phyloP scores from a whole-genome alignment of 2,329 filamentous ascomycete species.

The Penicillium palitans region DNA sequence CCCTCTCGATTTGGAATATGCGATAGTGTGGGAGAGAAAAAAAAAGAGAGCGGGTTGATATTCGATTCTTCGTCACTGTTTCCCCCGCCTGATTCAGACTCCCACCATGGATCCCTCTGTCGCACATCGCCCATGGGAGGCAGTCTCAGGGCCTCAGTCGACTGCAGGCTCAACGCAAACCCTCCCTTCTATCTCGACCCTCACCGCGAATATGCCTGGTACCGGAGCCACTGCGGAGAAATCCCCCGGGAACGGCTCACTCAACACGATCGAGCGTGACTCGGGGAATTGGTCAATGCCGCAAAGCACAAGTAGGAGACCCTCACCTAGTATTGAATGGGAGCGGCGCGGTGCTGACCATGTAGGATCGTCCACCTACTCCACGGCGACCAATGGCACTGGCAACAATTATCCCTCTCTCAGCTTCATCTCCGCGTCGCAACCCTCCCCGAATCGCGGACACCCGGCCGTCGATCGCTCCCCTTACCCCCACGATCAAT shows the following conservation, averaged over 20 bases:
- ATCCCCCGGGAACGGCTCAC: constrained; percentile 43
- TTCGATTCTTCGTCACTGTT: constrained; percentile 5
- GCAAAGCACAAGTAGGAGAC: constrained; percentile 55
- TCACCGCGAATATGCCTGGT: constrained; percentile 47
- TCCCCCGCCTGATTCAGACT: background rate
- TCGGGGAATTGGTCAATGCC: constrained; percentile 62
- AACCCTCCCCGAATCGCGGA: constrained; percentile 47
- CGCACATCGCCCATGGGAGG: constrained; percentile 49
- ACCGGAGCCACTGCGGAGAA: constrained; percentile 40
- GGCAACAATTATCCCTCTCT: constrained; percentile 45
- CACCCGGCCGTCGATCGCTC: constrained; percentile 44
- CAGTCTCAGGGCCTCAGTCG: constrained; percentile 38
- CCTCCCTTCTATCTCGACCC: constrained; percentile 49
- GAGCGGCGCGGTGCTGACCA: constrained; percentile 26
- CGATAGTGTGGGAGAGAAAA: constrained; percentile 22
- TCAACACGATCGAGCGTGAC: constrained; percentile 54
- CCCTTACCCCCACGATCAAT: constrained; percentile 44
- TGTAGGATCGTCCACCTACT: constrained; percentile 51
- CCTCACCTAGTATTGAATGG: constrained; percentile 17
- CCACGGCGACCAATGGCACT: constrained; percentile 47
- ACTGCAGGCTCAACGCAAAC: constrained; percentile 40
- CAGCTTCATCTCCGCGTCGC: constrained; percentile 47
- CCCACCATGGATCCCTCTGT: constrained; percentile 43
- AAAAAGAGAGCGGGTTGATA: background rate
- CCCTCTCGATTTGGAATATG: constrained; percentile 23